Evolutionary conservation across 2,329 filamentous ascomycete genomes (phyloP).

Genomic region (Cordyceps fumosorosea): DNA sequence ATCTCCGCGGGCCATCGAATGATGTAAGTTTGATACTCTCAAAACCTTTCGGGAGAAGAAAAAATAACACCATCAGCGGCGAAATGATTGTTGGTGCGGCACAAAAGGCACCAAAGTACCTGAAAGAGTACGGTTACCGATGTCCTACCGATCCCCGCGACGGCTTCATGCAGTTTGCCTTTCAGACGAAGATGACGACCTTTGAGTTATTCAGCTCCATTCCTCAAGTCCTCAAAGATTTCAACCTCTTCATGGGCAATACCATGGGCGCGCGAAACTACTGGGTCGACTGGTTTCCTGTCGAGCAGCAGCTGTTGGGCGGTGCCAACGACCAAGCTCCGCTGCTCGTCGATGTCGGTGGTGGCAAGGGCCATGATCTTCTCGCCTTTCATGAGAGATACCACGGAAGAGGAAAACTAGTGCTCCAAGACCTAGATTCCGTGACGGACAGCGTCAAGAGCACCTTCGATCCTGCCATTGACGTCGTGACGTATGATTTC

Average conservation of each 20-base stretch:
- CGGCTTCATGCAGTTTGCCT: slow-evolving; percentile 1
- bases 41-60: too few relatives aligned
- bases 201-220: neutral
- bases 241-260: slow-evolving; percentile 2
- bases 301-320: slow-evolving; percentile 21
- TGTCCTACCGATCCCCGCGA: neutral
- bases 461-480: slow-evolving; percentile 19
- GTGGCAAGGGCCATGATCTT: slow-evolving; percentile 24
- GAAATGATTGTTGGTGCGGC: slow-evolving; percentile 8
- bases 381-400: slow-evolving; percentile 20
- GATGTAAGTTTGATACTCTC: slow-evolving; percentile 1
- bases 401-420: slow-evolving; percentile 18
- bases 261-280: neutral
- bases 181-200: neutral
- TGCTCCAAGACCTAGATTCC: slow-evolving; percentile 23
- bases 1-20: slow-evolving; percentile 7
- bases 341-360: slow-evolving; percentile 26
- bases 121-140: neutral
- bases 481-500: slow-evolving; percentile 28
- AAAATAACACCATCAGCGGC: neutral
- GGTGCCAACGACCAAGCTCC: slow-evolving; percentile 16
- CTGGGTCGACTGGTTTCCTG: slow-evolving; percentile 17
- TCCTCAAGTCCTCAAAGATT: neutral
- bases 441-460: slow-evolving; percentile 18
- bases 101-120: slow-evolving; percentile 1